Conservation (phyloP, 2,329 filamentous ascomycete genomes). For the Tolypocladium paradoxum region DNA sequence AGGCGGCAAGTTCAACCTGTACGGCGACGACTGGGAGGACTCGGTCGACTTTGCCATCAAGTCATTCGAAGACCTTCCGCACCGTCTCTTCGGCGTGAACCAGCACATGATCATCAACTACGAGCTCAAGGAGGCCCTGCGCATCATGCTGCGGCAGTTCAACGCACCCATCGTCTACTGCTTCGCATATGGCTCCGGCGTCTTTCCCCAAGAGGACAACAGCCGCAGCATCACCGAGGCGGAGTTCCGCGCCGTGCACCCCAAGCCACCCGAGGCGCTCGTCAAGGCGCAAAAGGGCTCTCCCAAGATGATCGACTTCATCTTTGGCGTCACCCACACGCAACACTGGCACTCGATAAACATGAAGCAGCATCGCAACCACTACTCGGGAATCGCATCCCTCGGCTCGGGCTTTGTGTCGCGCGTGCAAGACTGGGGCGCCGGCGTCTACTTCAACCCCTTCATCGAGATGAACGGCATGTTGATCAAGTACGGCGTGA, state of each 20-base stretch:
- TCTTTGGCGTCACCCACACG: slow-evolving; percentile 87
- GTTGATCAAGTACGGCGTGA: slow-evolving; percentile 95
- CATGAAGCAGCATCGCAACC: slow-evolving; percentile 73
- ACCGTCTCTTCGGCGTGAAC: slow-evolving; percentile 71
- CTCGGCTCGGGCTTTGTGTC: slow-evolving; percentile 80
- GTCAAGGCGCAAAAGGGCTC: slow-evolving; percentile 75
- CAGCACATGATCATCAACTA: slow-evolving; percentile 94
- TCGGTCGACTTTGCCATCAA: slow-evolving; percentile 29
- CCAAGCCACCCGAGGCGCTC: slow-evolving; percentile 70
- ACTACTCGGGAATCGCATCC: slow-evolving; percentile 79
- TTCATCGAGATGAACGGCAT: slow-evolving; percentile 92
- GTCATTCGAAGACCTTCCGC: slow-evolving; percentile 33
- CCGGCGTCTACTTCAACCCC: slow-evolving; percentile 95
- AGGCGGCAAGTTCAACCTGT: slow-evolving; percentile 23
- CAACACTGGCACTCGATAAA: slow-evolving; percentile 98
- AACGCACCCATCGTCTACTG: slow-evolving; percentile 89
- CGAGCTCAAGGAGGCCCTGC: slow-evolving; percentile 85
- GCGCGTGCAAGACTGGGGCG: slow-evolving; percentile 81
- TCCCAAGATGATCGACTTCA: slow-evolving; percentile 97
- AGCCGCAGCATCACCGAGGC: slow-evolving; percentile 43
- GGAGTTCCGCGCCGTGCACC: slow-evolving; percentile 58
- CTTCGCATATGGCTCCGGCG: slow-evolving; percentile 93
- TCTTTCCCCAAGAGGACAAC: slow-evolving; percentile 67
- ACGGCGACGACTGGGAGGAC: slow-evolving; percentile 32
- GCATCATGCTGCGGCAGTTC: slow-evolving; percentile 84